Evolutionary conservation across 768 basidiomycete genomes (phyloP).

Genomic region (Cystoderma amianthinum): DNA sequence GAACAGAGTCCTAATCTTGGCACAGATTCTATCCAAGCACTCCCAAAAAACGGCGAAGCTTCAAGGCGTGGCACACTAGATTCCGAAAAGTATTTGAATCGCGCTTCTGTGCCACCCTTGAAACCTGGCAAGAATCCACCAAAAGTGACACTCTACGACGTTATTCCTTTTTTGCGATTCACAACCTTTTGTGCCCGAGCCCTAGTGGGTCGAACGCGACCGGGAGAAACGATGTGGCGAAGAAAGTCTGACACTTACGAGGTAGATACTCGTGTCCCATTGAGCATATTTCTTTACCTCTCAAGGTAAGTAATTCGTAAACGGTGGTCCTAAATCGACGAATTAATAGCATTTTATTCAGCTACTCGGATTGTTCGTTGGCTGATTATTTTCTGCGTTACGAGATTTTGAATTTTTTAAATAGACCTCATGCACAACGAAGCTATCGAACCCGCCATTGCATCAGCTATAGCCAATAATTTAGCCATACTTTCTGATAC

Average conservation of each 20-base stretch:
- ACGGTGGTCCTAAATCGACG: too few species aligned
- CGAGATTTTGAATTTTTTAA: neutral
- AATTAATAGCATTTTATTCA: too few species aligned
- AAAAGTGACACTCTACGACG: slow-evolving; percentile 31
- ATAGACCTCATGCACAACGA: slow-evolving; percentile 5
- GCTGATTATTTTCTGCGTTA: too few species aligned
- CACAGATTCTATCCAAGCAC: neutral
- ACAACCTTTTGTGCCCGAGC: slow-evolving; percentile 31
- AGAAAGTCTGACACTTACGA: slow-evolving; percentile 11
- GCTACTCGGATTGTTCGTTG: too few species aligned
- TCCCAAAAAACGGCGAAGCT: neutral
- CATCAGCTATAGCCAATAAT: slow-evolving; percentile 33
- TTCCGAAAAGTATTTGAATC: slow-evolving; percentile 30
- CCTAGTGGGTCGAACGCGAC: slow-evolving; percentile 8
- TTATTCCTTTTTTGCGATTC: slow-evolving; percentile 41
- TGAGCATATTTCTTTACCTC: slow-evolving; percentile 41
- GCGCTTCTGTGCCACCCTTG: slow-evolving; percentile 25
- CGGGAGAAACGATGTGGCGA: slow-evolving; percentile 1
- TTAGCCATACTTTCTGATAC: slow-evolving; percentile 43
- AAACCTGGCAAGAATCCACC: slow-evolving; percentile 51
- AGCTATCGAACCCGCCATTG: slow-evolving; percentile 16
- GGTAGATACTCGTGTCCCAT: slow-evolving; percentile 44
- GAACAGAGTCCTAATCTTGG: neutral
- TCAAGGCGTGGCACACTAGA: slow-evolving; percentile 19
- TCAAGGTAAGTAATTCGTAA: slow-evolving; percentile 21